Conservation (phyloP, 345 rosid species). For the Eucalyptus rudis region DNA sequence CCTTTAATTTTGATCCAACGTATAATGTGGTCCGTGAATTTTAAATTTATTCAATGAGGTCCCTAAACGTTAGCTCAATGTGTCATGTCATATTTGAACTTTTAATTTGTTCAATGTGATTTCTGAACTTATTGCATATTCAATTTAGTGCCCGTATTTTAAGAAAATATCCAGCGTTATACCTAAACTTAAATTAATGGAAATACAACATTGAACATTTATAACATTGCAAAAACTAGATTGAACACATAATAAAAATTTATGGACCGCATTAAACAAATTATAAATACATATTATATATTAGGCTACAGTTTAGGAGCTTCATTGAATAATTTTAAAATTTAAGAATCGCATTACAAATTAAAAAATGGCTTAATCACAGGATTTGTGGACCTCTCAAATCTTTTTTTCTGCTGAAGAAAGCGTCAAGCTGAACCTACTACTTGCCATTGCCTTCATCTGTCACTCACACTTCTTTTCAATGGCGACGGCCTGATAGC, state of each 20-base stretch:
- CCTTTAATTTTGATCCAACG: not conserved
- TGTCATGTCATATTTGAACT: too few species aligned
- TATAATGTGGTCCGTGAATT: too few species aligned
- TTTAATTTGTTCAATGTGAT: too few species aligned
- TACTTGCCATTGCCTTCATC: not conserved
- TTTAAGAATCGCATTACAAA: too few species aligned
- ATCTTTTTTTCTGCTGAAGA: not conserved
- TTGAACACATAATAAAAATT: not conserved
- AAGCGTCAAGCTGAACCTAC: not conserved
- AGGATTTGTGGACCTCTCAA: not conserved
- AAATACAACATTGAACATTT: not conserved
- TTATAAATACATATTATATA: rapidly evolving
- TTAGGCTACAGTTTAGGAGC: not conserved
- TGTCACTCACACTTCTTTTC: not conserved
- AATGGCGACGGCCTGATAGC: not conserved
- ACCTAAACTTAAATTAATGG: too few species aligned
- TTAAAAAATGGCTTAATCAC: not conserved
- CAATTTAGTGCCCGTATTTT: not conserved
- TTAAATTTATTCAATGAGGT: not conserved
- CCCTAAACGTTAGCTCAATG: too few species aligned
- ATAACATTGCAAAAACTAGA: not conserved
- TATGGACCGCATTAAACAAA: rapidly evolving
- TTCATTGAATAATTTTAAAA: too few species aligned
- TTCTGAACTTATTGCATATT: too few species aligned
- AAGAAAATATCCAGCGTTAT: too few species aligned